phyloP scores from a whole-genome alignment of 495 filamentous ascomycete species.

The Talaromyces wortmannii region DNA sequence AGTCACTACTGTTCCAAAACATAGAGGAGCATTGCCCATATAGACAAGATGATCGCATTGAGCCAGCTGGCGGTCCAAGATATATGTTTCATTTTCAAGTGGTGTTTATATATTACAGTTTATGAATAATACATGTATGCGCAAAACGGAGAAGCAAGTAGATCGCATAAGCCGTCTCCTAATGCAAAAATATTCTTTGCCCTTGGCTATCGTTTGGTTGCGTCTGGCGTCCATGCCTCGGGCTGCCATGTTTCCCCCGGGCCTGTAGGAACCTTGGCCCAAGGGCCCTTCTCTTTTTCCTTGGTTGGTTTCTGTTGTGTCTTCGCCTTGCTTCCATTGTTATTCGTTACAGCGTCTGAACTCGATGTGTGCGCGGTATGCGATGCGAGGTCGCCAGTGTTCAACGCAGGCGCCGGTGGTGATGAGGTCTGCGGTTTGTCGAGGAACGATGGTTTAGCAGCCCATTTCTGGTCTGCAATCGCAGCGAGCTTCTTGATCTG shows the following conservation, averaged over 20 bases:
- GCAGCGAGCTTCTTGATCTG: slow-evolving; percentile 69
- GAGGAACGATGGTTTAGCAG: slow-evolving; percentile 59
- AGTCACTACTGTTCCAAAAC: no score
- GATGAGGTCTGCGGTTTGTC: slow-evolving; percentile 47
- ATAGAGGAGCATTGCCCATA: no score
- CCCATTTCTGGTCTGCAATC: slow-evolving; percentile 81
- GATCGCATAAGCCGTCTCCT: no score
- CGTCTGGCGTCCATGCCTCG: slow-evolving; percentile 56
- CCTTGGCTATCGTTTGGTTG: slow-evolving; percentile 16
- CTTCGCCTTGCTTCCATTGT: slow-evolving; percentile 9
- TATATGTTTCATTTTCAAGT: no score
- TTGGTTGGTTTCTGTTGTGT: slow-evolving; percentile 12
- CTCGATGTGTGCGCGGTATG: slow-evolving; percentile 12
- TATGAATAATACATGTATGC: no score
- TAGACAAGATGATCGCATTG: no score
- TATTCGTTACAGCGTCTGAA: slow-evolving; percentile 15
- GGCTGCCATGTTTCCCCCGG: slow-evolving; percentile 77
- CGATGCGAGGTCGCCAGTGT: slow-evolving; percentile 20
- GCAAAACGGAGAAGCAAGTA: no score
- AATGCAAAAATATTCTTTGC: background rate
- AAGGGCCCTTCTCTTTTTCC: slow-evolving; percentile 46
- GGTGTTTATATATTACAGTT: no score
- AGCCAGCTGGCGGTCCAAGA: no score
- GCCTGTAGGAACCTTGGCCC: slow-evolving; percentile 45
- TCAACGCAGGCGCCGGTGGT: slow-evolving; percentile 26